A percentile compares a stretch with the other conserved stretches of the same genome.
These are phyloP conservation scores for Russula foetens DNA, from an alignment of 768 basidiomycete genomes.

Conservation along the genomic window DNA sequence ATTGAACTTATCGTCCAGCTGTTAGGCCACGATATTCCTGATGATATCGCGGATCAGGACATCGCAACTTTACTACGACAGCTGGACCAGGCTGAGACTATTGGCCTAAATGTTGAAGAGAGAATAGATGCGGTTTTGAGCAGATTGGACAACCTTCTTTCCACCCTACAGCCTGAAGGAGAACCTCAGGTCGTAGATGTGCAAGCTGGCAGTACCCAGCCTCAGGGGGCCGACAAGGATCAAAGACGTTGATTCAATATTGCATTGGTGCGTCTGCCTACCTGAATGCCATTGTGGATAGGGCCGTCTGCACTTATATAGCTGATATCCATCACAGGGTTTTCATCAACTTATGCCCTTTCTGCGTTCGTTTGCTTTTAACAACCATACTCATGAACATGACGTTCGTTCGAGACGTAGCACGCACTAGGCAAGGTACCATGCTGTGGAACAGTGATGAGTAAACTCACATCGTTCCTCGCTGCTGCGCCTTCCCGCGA, in stretches of 20 bases:
- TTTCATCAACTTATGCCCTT: neutral
- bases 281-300: neutral
- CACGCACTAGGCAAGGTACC: neutral
- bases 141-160: conserved; percentile 48
- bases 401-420: neutral
- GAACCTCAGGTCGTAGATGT: neutral
- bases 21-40: conserved; percentile 25
- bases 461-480: neutral
- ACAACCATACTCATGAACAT: neutral
- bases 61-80: conserved; percentile 45
- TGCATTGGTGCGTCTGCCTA: conserved; percentile 2
- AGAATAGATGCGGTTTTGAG: conserved; percentile 54
- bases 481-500: neutral
- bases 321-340: neutral
- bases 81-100: conserved; percentile 47
- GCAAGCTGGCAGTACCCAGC: neutral
- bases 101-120: conserved; percentile 55
- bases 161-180: conserved; percentile 32
- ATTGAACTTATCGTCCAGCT: conserved; percentile 29
- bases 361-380: neutral
- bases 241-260: neutral
- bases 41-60: conserved; percentile 33
- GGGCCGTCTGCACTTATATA: neutral
- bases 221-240: neutral
- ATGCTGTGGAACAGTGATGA: neutral